phyloP scores from a whole-genome alignment of 2,329 filamentous ascomycete genomes.

The Claviceps capensis region DNA sequence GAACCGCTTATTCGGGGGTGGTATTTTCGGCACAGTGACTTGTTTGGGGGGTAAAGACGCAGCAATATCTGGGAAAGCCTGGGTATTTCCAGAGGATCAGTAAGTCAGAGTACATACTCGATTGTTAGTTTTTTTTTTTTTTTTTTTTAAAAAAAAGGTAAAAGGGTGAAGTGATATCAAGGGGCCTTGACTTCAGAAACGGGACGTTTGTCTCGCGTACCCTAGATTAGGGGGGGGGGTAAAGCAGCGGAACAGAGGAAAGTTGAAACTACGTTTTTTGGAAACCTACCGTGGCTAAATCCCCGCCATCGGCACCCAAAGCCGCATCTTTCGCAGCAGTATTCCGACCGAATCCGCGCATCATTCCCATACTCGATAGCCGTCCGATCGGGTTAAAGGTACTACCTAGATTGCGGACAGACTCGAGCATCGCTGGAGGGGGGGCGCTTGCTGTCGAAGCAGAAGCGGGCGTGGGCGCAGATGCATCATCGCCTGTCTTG shows the following conservation, averaged over 20 bases:
- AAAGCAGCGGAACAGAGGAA: no score
- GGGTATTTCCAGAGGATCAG: not conserved
- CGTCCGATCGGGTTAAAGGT: constrained; percentile 73
- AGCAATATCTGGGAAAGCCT: constrained; percentile 50
- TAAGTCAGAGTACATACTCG: no score
- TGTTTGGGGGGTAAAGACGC: constrained; percentile 37
- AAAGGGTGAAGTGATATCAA: no score
- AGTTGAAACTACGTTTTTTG: no score
- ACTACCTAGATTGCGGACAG: constrained; percentile 67
- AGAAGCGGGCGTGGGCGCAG: constrained; percentile 18
- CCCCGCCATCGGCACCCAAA: constrained; percentile 35
- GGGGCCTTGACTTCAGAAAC: no score
- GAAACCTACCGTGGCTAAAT: constrained; percentile 40
- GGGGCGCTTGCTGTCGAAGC: constrained; percentile 29
- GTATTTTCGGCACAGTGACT: constrained; percentile 34
- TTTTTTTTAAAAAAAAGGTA: no score
- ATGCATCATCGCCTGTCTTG: constrained; percentile 9
- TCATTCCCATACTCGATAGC: constrained; percentile 57
- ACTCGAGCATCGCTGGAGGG: constrained; percentile 60
- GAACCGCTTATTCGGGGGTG: constrained; percentile 58
- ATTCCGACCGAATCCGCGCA: constrained; percentile 60
- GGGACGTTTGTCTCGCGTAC: no score
- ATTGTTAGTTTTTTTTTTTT: not conserved
- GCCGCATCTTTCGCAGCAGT: constrained; percentile 25
- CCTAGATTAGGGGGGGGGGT: no score